Evolutionary conservation across 78 protist species (phyloP).

Genomic region (Dictyostelium purpureum): DNA sequence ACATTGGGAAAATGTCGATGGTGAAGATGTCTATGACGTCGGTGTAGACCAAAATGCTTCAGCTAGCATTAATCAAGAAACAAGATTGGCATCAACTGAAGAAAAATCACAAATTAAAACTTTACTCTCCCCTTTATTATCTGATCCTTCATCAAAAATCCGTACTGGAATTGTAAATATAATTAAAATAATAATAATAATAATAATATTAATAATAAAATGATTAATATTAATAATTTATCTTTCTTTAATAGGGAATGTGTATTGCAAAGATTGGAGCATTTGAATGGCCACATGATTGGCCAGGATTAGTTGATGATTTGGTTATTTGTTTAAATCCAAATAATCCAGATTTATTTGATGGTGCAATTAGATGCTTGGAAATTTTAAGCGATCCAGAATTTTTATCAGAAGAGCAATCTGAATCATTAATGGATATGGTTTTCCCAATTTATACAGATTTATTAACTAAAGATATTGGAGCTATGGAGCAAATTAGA

Average conservation of each 20-base stretch:
- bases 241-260: conserved; percentile 50
- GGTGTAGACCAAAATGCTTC: background rate
- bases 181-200: too few relatives aligned
- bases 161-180: conserved; percentile 69
- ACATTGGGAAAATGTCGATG: conserved; percentile 15
- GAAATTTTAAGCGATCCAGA: conserved; percentile 38
- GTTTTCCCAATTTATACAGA: conserved; percentile 6
- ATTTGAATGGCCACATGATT: conserved; percentile 58
- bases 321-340: conserved; percentile 20
- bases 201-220: too few relatives aligned
- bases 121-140: conserved; percentile 14
- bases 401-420: background rate
- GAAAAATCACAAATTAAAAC: conserved; percentile 11
- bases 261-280: conserved; percentile 64
- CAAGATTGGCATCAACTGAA: background rate
- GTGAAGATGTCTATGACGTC: background rate
- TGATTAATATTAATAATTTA: too few relatives aligned
- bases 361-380: conserved; percentile 33
- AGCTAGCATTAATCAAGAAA: background rate
- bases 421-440: background rate
- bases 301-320: conserved; percentile 46
- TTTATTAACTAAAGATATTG: conserved; percentile 6
- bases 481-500: conserved; percentile 9
- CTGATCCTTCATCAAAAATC: conserved; percentile 50
- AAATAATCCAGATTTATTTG: conserved; percentile 2